A percentile compares a stretch with the other conserved stretches of the same genome.
Evolutionary conservation across 1,284 basidiomycete species (phyloP).

Genomic region (Ceratobasidium sp.): DNA sequence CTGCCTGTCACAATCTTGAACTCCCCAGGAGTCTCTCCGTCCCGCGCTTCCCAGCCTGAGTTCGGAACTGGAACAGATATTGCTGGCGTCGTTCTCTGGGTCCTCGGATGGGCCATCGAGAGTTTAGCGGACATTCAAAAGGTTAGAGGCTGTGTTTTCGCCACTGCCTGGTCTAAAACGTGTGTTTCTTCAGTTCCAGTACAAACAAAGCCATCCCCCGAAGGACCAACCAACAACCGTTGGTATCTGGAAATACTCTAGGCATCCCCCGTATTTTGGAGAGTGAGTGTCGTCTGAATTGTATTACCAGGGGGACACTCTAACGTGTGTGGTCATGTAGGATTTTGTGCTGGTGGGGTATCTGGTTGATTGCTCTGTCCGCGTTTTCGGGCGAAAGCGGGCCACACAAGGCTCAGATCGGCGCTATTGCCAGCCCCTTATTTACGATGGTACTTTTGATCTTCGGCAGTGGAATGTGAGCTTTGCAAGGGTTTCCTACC

Average conservation of each 20-base stretch:
- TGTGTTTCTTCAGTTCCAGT: slow-evolving; percentile 58
- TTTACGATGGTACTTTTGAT: slow-evolving; percentile 69
- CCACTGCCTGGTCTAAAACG: background rate
- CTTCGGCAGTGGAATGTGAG: slow-evolving; percentile 4
- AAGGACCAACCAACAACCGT: slow-evolving; percentile 65
- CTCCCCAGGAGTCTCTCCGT: slow-evolving; percentile 70
- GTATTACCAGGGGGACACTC: too few species aligned
- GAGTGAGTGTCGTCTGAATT: slow-evolving; percentile 61
- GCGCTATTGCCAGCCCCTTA: slow-evolving; percentile 68
- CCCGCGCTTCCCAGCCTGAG: slow-evolving; percentile 61
- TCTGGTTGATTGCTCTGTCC: slow-evolving; percentile 72
- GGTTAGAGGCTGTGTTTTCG: slow-evolving; percentile 53
- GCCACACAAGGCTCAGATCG: slow-evolving; percentile 62
- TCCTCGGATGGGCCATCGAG: slow-evolving; percentile 70
- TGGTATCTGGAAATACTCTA: slow-evolving; percentile 52
- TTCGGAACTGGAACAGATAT: slow-evolving; percentile 76
- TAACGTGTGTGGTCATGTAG: slow-evolving; percentile 51
- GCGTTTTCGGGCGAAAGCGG: slow-evolving; percentile 63
- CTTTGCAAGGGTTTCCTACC: background rate
- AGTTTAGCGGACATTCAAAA: slow-evolving; percentile 73
- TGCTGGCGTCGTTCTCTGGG: slow-evolving; percentile 73
- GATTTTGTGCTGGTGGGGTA: slow-evolving; percentile 78
- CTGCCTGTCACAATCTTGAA: slow-evolving; percentile 73
- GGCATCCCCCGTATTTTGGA: slow-evolving; percentile 79
- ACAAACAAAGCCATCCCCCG: slow-evolving; percentile 65